phyloP scores from a whole-genome alignment of 1,284 basidiomycete species.

The Bjerkandera adusta region DNA sequence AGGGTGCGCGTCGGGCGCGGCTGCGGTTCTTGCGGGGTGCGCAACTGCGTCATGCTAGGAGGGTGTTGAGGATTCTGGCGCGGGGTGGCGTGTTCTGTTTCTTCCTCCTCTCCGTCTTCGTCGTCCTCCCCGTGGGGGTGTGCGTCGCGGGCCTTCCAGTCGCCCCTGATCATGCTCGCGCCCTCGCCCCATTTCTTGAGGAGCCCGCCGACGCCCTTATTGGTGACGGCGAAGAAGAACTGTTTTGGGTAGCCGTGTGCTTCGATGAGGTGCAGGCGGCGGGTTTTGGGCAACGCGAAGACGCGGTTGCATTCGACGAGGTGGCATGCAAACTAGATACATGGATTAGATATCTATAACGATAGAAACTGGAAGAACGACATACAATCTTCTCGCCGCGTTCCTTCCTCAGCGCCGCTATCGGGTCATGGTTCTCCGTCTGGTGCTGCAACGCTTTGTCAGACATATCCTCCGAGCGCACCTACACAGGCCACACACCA shows the following conservation, averaged over 20 bases:
- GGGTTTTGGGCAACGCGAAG: slow-evolving; percentile 76
- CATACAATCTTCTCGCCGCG: slow-evolving; percentile 87
- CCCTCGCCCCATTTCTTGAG: slow-evolving; percentile 77
- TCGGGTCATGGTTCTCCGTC: slow-evolving; percentile 84
- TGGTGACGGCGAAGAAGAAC: slow-evolving; percentile 87
- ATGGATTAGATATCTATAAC: not conserved
- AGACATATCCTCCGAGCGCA: not conserved
- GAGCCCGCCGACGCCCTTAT: slow-evolving; percentile 81
- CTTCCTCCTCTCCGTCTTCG: slow-evolving; percentile 25
- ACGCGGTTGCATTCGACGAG: slow-evolving; percentile 58
- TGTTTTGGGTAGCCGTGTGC: slow-evolving; percentile 82
- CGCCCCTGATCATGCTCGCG: slow-evolving; percentile 67
- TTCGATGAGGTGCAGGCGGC: slow-evolving; percentile 80
- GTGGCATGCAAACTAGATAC: slow-evolving; percentile 77
- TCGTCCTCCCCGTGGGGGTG: slow-evolving; percentile 20
- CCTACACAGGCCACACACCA: slow-evolving; percentile 52
- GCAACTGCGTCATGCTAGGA: not conserved
- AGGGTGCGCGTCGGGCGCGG: not conserved
- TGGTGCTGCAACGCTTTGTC: slow-evolving; percentile 56
- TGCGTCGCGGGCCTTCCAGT: slow-evolving; percentile 58
- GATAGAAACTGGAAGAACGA: slow-evolving; percentile 19
- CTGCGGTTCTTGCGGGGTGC: no score
- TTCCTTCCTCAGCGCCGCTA: slow-evolving; percentile 70
- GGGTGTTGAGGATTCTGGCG: no score
- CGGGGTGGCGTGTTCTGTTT: not conserved